These are phyloP conservation scores for Auxenochlorella protothecoides DNA, from an alignment of 139 green algal species.

Conservation along the genomic window DNA sequence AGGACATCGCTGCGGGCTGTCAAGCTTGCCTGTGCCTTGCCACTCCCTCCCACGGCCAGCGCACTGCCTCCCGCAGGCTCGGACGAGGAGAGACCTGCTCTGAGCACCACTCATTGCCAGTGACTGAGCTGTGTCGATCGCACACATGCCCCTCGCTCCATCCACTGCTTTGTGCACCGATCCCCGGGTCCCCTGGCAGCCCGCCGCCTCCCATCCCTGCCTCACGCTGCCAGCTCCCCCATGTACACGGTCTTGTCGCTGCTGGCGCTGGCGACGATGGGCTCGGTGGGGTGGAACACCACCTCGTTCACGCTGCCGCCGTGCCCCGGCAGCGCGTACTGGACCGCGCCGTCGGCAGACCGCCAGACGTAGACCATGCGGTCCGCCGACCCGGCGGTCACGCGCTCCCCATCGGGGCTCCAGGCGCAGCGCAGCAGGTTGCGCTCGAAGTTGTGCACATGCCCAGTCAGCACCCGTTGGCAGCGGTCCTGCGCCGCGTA, in stretches of 20 bases:
- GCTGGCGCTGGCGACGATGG: constrained; percentile 63
- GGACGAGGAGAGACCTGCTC: too few species aligned
- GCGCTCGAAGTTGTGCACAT: constrained; percentile 85
- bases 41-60: too few species aligned
- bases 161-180: not conserved
- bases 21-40: too few species aligned
- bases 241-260: constrained; percentile 78
- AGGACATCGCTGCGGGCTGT: too few species aligned
- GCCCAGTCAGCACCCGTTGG: constrained; percentile 50
- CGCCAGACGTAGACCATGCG: constrained; percentile 77
- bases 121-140: not conserved
- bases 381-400: constrained; percentile 76
- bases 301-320: constrained; percentile 84
- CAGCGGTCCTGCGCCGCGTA: constrained; percentile 84
- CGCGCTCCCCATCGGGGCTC: constrained; percentile 62
- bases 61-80: too few species aligned
- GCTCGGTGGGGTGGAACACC: constrained; percentile 88
- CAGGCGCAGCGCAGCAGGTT: constrained; percentile 87
- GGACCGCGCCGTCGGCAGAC: constrained; percentile 34
- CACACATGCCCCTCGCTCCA: not conserved
- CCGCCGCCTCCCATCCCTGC: not conserved
- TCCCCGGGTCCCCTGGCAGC: not conserved
- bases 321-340: constrained; percentile 90
- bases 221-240: constrained; percentile 59
- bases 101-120: too few species aligned